Percentiles rank a stretch among this genome's conserved stretches.
Conservation (phyloP, 768 basidiomycete genomes). For the Tubosaeta sp. region DNA sequence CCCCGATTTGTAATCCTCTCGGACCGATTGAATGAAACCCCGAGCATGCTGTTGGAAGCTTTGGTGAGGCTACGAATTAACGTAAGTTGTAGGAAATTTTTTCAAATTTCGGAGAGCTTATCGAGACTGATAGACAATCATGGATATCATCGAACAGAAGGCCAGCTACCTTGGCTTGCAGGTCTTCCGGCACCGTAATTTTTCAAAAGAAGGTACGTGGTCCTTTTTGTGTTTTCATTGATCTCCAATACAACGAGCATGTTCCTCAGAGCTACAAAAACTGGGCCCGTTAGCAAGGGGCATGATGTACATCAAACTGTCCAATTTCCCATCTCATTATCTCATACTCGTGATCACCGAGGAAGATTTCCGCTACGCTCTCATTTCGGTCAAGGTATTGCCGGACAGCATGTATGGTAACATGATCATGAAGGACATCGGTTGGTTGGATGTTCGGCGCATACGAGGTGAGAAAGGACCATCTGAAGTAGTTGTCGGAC, state of each 20-base stretch:
- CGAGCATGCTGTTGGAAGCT: constrained; percentile 51
- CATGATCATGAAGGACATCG: constrained; percentile 73
- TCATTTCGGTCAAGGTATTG: constrained; percentile 62
- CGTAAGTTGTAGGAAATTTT: constrained; percentile 39
- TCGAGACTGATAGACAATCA: constrained; percentile 64
- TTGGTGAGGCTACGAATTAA: constrained; percentile 57
- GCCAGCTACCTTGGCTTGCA: constrained; percentile 82
- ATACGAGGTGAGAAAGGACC: constrained; percentile 47
- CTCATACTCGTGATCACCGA: constrained; percentile 81
- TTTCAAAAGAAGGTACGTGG: constrained; percentile 55
- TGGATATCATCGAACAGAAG: constrained; percentile 79
- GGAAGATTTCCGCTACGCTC: constrained; percentile 73
- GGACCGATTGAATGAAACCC: constrained; percentile 67
- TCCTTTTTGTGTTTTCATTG: neutral
- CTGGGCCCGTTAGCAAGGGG: constrained; percentile 61
- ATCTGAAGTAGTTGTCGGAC: constrained; percentile 10
- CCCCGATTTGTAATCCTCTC: constrained; percentile 58
- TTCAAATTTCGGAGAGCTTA: neutral
- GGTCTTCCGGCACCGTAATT: constrained; percentile 64
- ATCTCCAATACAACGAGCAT: neutral
- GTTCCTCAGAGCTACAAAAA: constrained; percentile 56
- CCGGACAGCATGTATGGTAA: constrained; percentile 52
- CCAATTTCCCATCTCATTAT: constrained; percentile 76
- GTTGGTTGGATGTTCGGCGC: constrained; percentile 70
- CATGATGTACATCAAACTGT: constrained; percentile 70